Evolutionary conservation across 768 basidiomycete genomes (phyloP), one percentile per base, ranked within the genome.

Genomic region (Harrya chromipes): DNA sequence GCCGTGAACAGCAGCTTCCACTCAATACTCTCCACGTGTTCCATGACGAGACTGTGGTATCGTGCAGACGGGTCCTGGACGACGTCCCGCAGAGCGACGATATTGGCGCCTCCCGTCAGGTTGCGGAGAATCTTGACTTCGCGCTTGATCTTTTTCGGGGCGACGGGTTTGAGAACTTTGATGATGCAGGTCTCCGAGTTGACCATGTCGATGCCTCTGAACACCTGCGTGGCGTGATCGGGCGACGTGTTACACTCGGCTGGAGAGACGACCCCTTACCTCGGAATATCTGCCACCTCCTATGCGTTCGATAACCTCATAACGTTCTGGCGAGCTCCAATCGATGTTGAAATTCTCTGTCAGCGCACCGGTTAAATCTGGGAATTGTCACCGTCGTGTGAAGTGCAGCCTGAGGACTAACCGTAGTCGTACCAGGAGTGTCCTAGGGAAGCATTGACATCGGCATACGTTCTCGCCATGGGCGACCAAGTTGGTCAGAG

Each of bases 41-140:
- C 85, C 66, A 83, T 84, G 48, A 86, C 69, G 50, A 87, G 76
- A 56, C 82, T 83, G 36, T 80, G 82, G 46, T 79, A 83, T 50
- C 79, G 79, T 35, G 73, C 72, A 47, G 78, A 74, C n/a, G 76
- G 72, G 63, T 87, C 85, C 50, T 82, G 72, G 10, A 87, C 85
- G 35, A 86, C 82, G 60, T 87, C 85, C 57, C 84, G 66, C 49
- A 87, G 61, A 4, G 72, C 75, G 54, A 87, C 75, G 47, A 87
- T 73, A 69, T 87, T 87, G n/a, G 83, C 79, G 3, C 83, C 85
- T 8, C 85, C 85, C 8, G 81, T 77, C 23, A 87, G 63, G 64
- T 85, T 85, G 51, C 80, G 78, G 42, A 87, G 68, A 50, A 87
- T 81, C 71, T 87, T 86, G 68, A 87, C 82, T 66, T 87, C 85